Conservation (phyloP, 352 stramenopile species). For the Globisporangium spinosum region DNA sequence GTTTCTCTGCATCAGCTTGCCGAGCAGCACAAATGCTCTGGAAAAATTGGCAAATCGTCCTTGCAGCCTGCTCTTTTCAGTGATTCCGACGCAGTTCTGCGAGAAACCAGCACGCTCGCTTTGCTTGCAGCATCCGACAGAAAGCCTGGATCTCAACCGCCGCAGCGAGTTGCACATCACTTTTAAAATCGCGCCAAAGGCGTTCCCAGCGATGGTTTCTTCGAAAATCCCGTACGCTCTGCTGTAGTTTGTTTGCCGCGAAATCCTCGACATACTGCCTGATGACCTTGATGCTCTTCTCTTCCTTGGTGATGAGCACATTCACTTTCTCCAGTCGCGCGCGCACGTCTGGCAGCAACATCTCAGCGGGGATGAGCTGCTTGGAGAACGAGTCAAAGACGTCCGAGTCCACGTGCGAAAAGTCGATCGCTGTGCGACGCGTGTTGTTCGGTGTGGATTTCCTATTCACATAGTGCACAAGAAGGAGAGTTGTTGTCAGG, state of each 20-base stretch:
- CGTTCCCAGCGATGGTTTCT: conserved; percentile 38
- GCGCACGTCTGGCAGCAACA: conserved; percentile 43
- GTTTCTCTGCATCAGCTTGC: conserved; percentile 4
- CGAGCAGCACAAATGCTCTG: conserved; percentile 12
- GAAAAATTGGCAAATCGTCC: conserved; percentile 31
- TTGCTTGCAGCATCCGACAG: conserved; percentile 34
- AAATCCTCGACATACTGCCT: conserved; percentile 39
- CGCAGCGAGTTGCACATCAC: conserved; percentile 36
- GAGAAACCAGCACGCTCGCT: conserved; percentile 25
- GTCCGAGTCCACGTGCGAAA: conserved; percentile 53
- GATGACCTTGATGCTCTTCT: conserved; percentile 53
- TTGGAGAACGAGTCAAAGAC: conserved; percentile 65
- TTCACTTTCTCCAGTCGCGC: conserved; percentile 36
- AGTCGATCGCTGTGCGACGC: conserved; percentile 20
- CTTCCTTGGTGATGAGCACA: conserved; percentile 33
- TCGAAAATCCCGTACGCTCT: conserved; percentile 31
- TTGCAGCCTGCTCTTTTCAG: conserved; percentile 24
- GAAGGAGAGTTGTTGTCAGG: background rate
- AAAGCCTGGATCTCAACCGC: conserved; percentile 43
- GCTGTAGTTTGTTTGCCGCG: conserved; percentile 42
- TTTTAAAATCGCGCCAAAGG: conserved; percentile 32
- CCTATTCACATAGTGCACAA: background rate
- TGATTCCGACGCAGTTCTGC: conserved; percentile 17
- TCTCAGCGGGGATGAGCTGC: conserved; percentile 50
- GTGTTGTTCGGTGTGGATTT: background rate